Conservation (phyloP, 1,284 basidiomycete species). For the Apiotrichum brassicae region DNA sequence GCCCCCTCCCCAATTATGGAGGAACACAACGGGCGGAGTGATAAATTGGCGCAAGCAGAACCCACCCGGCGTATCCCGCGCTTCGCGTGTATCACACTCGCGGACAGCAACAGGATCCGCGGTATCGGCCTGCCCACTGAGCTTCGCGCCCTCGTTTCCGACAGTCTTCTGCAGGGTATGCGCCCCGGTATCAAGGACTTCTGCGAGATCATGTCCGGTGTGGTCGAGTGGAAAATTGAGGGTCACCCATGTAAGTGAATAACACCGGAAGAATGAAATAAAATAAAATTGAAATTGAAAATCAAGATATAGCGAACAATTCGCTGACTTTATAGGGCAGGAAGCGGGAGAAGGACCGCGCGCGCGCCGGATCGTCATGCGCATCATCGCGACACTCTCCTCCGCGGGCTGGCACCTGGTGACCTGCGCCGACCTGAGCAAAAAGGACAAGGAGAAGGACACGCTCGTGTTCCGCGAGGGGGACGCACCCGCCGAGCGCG, state of each 20-base stretch:
- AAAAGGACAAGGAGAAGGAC: conserved; percentile 36
- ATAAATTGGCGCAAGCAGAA: too few relatives aligned
- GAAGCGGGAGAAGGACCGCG: not conserved
- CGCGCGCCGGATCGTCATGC: conserved; percentile 30
- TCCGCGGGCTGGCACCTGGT: conserved; percentile 34
- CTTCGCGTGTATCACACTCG: not conserved
- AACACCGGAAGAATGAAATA: too few relatives aligned
- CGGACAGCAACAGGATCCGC: not conserved
- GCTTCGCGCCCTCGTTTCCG: not conserved
- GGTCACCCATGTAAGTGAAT: not conserved
- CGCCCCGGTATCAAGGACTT: not conserved
- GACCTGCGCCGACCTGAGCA: conserved; percentile 28
- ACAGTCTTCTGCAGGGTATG: not conserved
- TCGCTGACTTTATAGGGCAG: not conserved
- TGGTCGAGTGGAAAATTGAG: not conserved
- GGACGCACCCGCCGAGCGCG: conserved; percentile 23
- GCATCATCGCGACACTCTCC: conserved; percentile 26
- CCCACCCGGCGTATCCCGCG: too few relatives aligned
- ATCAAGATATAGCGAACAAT: too few relatives aligned
- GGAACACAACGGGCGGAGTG: too few relatives aligned
- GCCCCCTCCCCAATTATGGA: too few relatives aligned
- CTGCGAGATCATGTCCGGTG: not conserved
- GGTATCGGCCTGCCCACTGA: not conserved
- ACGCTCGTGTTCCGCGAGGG: conserved; percentile 34
- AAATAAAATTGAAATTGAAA: too few relatives aligned